Base-by-base conservation (phyloP, 1,284 basidiomycete genomes). In the Schizophyllum amplum region DNA sequence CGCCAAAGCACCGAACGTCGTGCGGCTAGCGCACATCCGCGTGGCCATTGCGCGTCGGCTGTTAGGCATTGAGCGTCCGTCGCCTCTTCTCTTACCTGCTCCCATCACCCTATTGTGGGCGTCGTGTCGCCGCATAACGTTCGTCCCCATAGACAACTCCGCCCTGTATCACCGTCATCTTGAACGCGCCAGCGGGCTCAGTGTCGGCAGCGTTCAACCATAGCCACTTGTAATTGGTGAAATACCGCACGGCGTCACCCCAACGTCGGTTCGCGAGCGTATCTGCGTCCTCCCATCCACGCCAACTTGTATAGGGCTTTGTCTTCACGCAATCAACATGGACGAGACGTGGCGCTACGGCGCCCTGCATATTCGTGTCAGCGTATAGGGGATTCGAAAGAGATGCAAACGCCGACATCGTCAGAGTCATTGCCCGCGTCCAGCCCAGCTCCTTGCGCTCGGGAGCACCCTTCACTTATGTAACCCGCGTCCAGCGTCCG, bases 311-410 rank as follows among this genome's bases (percentile, higher is more conserved):
- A 61, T 77, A 79, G 24, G 71, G 64, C 20, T 70, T 61, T n/a
- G 68, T 70, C 58, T 76, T 69, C 15, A 78, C 63, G 58, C 77
- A 79, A 61, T 79, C 78, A 59, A 79, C 79, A 64, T 79, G 77
- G 51, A 79, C 62, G 23, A 79, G 66, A 61, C 77, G 77, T 7
- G 77, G 77, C 21, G 75, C 61, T 54, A 80, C 63, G 9, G 67
- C 65, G 21, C 67, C 64, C 47, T 72, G 74, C 68, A 70, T 25
- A 33, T 11, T 24, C 5, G 26, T 33, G 53, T 47, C 5, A 23
- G 27, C 33, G 25, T 51, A 24, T 51, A 22, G 47, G 27, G 47
- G 24, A 33, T 17, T 46, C 7, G n/a, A 15, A 1, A 22, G 20
- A 52, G n/a, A 26, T 47, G 33, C 25, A 42, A 49, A 15, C 26